These are phyloP conservation scores for Beauveria pseudobassiana DNA, from an alignment of 2,329 filamentous ascomycete genomes.

Conservation along the genomic window DNA sequence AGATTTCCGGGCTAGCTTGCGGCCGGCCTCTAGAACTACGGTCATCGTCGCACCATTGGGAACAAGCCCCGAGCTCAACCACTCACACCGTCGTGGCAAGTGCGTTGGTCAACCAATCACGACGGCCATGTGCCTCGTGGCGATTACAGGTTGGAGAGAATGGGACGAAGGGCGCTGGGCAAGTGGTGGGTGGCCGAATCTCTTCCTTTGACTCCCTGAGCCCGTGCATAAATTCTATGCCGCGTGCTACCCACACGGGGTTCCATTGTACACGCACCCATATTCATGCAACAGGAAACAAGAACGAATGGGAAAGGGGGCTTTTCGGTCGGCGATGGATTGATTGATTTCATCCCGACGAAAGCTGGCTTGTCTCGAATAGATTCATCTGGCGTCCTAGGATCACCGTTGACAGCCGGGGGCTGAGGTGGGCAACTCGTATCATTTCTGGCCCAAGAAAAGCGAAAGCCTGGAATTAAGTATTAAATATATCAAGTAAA, in stretches of 20 bases:
- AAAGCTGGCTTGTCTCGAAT: neutral
- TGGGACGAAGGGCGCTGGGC: neutral
- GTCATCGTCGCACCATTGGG: neutral
- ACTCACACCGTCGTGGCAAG: neutral
- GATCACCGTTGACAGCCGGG: neutral
- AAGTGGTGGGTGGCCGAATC: too few relatives aligned
- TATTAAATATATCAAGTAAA: too few relatives aligned
- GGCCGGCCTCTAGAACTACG: neutral
- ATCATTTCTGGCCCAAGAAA: neutral
- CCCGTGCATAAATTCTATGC: too few relatives aligned
- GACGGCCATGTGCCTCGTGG: neutral
- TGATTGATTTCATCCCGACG: too few relatives aligned
- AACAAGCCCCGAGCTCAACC: neutral
- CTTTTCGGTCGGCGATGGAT: too few relatives aligned
- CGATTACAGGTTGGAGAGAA: neutral
- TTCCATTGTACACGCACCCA: too few relatives aligned
- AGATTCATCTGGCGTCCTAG: neutral
- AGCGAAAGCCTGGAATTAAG: too few relatives aligned
- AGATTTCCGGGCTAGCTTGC: neutral
- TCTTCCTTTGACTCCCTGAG: too few relatives aligned
- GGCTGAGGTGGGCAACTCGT: neutral
- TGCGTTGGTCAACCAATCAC: conserved; percentile 1
- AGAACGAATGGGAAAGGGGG: too few relatives aligned
- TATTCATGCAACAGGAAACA: too few relatives aligned
- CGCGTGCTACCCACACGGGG: too few relatives aligned